phyloP scores from a whole-genome alignment of 495 filamentous ascomycete genomes.

The Parachaetomium inaequale region DNA sequence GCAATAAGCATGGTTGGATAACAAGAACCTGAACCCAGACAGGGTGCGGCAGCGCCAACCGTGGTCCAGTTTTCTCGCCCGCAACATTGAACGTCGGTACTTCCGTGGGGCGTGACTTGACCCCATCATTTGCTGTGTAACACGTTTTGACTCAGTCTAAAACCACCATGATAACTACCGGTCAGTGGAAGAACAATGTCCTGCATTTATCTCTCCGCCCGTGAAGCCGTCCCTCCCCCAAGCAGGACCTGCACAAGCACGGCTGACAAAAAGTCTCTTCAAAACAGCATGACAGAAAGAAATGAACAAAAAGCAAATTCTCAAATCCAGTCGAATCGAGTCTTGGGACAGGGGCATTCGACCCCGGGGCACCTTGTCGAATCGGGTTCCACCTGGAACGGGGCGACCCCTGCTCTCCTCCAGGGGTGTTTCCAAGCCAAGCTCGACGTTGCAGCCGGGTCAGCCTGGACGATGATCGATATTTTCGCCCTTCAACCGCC shows the following conservation, averaged over 20 bases:
- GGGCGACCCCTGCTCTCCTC: slow-evolving; percentile 2
- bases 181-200: neutral
- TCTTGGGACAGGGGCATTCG: neutral
- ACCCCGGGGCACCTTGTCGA: slow-evolving; percentile 13
- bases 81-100: neutral
- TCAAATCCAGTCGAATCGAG: slow-evolving; percentile 14
- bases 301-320: slow-evolving; percentile 21
- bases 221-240: too few relatives aligned
- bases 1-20: neutral
- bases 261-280: neutral
- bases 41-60: neutral
- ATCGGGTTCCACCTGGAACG: slow-evolving; percentile 8
- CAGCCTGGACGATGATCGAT: slow-evolving; percentile 4
- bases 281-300: slow-evolving; percentile 3
- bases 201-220: neutral
- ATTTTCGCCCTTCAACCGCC: slow-evolving; percentile 1
- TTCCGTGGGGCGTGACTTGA: neutral
- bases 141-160: neutral
- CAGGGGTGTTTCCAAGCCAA: slow-evolving; percentile 22
- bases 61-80: neutral
- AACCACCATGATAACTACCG: neutral
- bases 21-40: neutral
- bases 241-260: too few relatives aligned
- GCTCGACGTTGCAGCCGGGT: slow-evolving; percentile 6
- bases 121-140: neutral